Evolutionary conservation across 2,329 filamentous ascomycete species (phyloP).

Genomic region (Zymoseptoria brevis): DNA sequence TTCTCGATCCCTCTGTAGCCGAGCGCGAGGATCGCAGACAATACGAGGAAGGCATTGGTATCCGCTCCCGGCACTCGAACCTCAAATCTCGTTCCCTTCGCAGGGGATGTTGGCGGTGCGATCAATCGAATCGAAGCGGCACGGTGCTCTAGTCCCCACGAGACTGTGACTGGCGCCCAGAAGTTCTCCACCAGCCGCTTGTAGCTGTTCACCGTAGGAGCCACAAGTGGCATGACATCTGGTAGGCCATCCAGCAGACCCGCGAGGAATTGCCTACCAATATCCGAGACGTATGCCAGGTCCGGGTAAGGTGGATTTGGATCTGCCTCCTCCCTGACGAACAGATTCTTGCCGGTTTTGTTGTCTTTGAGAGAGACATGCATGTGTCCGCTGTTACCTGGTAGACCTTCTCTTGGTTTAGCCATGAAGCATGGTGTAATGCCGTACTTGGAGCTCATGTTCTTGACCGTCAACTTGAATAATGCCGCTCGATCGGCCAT

Average conservation of each 20-base stretch:
- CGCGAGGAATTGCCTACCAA: slow-evolving; percentile 88
- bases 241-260: slow-evolving; percentile 82
- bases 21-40: slow-evolving; percentile 76
- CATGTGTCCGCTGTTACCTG: slow-evolving; percentile 93
- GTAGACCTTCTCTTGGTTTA: slow-evolving; percentile 82
- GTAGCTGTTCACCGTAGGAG: slow-evolving; percentile 94
- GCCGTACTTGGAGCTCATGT: slow-evolving; percentile 73
- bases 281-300: slow-evolving; percentile 70
- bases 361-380: slow-evolving; percentile 78
- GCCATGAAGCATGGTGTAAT: slow-evolving; percentile 99
- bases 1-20: slow-evolving; percentile 90
- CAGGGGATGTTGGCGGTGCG: slow-evolving; percentile 73
- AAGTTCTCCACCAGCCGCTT: slow-evolving; percentile 98
- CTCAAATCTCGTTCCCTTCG: slow-evolving; percentile 84
- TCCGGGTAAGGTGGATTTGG: slow-evolving; percentile 65
- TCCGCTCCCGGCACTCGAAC: slow-evolving; percentile 92
- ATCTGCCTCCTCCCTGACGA: slow-evolving; percentile 66
- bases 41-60: slow-evolving; percentile 78
- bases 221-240: slow-evolving; percentile 90
- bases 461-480: slow-evolving; percentile 94
- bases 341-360: slow-evolving; percentile 71
- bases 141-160: slow-evolving; percentile 92
- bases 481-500: slow-evolving; percentile 90
- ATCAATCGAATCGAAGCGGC: slow-evolving; percentile 87
- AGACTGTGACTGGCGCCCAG: slow-evolving; percentile 96